Evolutionary conservation across 2,329 filamentous ascomycete genomes (phyloP), one percentile per base, ranked within the genome.

Genomic region (Epichloe glyceriae): DNA sequence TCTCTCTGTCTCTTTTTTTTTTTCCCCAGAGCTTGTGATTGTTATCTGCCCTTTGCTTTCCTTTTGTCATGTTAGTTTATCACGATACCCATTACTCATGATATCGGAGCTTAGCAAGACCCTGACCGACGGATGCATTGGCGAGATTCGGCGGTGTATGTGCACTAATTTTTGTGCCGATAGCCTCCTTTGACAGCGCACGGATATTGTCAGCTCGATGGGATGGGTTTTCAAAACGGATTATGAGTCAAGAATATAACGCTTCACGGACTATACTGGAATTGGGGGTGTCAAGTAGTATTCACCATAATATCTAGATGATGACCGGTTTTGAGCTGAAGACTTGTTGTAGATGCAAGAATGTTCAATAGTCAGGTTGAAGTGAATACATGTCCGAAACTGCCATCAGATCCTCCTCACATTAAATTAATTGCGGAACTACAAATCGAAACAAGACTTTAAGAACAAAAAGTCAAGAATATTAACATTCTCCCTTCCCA

Each of bases 171-270:
- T 22, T 17, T 35, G 22, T 34, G 22, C 42, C n/a, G 6, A 44
- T 43, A 43, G 35, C 17, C 10, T 42, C 12, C 17, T 43, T n/a
- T 37, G 15, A 22, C 48, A 30, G 10, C 11, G 39, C 20, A 39
- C 47, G 39, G 47, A 42, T 35, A 14, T 38, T 40, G n/a, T 17
- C 33, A 34, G 10, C 39, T 14, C 15, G 14, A 26, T 15, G 37
- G n/a, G 11, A 48, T 20, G 2, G 47, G 22, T 42, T 49, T 48
- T 40, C 30, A 30, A 19, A 42, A 20, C 42, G 47, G 14, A 33
- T 49, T 12, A 53, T 26, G 41, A 46, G 50, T 26, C 19, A 46
- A 52, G 30, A 22, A 20, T 45, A 47, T 49, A 44, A 53, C 38
- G 50, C 26, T 17, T 52, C 30, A 41, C 30, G 42, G 46, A 22